These are phyloP conservation scores for Cadophora luteo-olivacea DNA, from an alignment of 2,329 filamentous ascomycete genomes.

Conservation along the genomic window DNA sequence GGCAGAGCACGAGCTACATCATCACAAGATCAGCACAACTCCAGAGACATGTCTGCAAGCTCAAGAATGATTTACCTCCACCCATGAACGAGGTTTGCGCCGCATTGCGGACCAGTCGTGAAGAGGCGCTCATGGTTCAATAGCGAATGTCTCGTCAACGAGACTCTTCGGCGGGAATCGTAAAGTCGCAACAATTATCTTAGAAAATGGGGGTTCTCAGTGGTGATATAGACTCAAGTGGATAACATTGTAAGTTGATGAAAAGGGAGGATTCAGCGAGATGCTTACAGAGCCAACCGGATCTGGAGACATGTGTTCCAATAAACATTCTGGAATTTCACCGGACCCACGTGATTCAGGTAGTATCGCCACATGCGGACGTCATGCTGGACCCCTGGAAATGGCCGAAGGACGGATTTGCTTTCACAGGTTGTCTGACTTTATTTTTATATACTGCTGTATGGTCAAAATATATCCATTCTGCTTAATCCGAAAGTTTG, in stretches of 20 bases:
- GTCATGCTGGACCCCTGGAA: conserved; percentile 6
- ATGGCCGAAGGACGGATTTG: neutral
- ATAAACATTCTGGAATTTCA: conserved; percentile 24
- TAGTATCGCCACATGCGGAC: conserved; percentile 8
- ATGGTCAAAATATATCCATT: neutral
- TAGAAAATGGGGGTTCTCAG: conserved; percentile 1
- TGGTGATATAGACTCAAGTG: conserved; percentile 25
- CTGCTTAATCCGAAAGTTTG: conserved; percentile 11
- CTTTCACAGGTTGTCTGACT: neutral
- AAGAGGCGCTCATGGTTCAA: conserved; percentile 45
- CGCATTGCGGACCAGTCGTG: conserved; percentile 46
- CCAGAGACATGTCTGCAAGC: neutral
- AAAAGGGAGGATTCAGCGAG: conserved; percentile 19
- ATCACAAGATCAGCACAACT: conserved; percentile 22
- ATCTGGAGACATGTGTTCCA: conserved; percentile 29
- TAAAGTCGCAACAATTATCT: conserved; percentile 19
- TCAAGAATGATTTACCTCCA: conserved; percentile 36
- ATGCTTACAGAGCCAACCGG: conserved; percentile 29
- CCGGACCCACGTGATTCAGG: conserved; percentile 4
- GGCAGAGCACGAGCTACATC: conserved; percentile 42
- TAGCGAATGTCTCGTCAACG: conserved; percentile 31
- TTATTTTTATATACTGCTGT: neutral
- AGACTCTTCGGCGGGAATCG: conserved; percentile 18
- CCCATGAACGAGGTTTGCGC: conserved; percentile 43
- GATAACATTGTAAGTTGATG: conserved; percentile 30